These are phyloP conservation scores for Erigeron philadelphicus DNA, from an alignment of 140 eudicot species.

Conservation along the genomic window DNA sequence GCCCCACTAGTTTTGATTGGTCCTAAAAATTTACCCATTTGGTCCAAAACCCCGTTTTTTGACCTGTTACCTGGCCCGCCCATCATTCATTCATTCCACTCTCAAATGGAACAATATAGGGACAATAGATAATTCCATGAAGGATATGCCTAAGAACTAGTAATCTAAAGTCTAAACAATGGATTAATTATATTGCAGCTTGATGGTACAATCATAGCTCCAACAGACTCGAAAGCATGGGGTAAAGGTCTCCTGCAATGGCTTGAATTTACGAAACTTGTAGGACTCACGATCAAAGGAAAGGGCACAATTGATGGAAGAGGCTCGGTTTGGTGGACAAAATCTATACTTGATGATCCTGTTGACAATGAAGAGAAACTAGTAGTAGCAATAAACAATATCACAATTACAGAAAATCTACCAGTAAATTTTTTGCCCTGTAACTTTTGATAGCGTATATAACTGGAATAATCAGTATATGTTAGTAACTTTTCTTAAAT, in stretches of 20 bases:
- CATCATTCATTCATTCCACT: neutral
- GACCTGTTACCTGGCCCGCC: neutral
- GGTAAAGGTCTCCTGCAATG: slow-evolving; percentile 74
- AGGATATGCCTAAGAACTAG: neutral
- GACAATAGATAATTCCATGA: neutral
- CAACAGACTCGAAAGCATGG: slow-evolving; percentile 62
- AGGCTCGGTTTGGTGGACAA: slow-evolving; percentile 89
- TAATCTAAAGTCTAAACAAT: slow-evolving; percentile 2
- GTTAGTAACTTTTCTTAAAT: neutral
- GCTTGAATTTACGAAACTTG: slow-evolving; percentile 80
- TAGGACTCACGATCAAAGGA: slow-evolving; percentile 72
- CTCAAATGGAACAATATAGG: neutral
- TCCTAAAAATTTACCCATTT: neutral
- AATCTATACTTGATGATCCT: slow-evolving; percentile 43
- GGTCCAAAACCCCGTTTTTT: neutral
- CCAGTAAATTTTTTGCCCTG: slow-evolving; percentile 35
- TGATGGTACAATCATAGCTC: slow-evolving; percentile 81
- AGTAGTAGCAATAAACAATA: slow-evolving; percentile 36
- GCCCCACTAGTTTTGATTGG: neutral
- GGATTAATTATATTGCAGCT: slow-evolving; percentile 44
- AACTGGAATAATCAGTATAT: neutral
- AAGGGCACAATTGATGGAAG: slow-evolving; percentile 78
- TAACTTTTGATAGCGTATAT: slow-evolving; percentile 1
- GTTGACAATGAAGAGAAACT: slow-evolving; percentile 48
- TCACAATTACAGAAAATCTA: slow-evolving; percentile 33